Conservation (phyloP, 78 protist species). For the Ministeria vibrans region DNA sequence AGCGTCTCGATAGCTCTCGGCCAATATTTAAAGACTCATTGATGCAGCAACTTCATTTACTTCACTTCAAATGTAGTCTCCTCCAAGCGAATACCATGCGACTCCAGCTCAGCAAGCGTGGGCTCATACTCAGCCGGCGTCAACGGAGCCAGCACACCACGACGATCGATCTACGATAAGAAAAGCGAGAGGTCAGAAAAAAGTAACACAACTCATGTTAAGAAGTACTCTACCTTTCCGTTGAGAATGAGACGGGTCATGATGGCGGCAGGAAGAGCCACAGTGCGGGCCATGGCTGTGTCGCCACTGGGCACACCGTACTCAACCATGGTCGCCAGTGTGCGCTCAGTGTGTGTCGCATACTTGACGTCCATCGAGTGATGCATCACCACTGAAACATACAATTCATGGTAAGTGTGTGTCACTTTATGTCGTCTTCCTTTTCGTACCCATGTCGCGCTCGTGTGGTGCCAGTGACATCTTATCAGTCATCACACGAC, state of each 20-base stretch:
- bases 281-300: slow-evolving; percentile 47
- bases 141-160: slow-evolving; percentile 37
- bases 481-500: neutral
- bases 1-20: no score
- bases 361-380: neutral
- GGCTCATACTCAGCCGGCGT: slow-evolving; percentile 28
- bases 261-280: slow-evolving; percentile 40
- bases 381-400: slow-evolving; percentile 16
- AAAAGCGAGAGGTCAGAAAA: no score
- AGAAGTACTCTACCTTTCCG: slow-evolving; percentile 14
- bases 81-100: slow-evolving; percentile 23
- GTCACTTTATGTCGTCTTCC: no score
- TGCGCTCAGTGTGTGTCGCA: neutral
- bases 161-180: slow-evolving; percentile 26
- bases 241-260: slow-evolving; percentile 31
- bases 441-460: slow-evolving; percentile 21
- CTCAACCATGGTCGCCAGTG: slow-evolving; percentile 5
- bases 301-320: slow-evolving; percentile 40
- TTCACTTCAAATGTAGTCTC: no score
- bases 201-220: no score
- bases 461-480: slow-evolving; percentile 3
- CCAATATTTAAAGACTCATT: no score
- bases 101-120: slow-evolving; percentile 16
- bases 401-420: no score
- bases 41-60: no score